Evolutionary conservation across 441 rosid genomes (phyloP), one percentile per base, ranked within the genome.

Genomic region (Syzygium syzygioides): DNA sequence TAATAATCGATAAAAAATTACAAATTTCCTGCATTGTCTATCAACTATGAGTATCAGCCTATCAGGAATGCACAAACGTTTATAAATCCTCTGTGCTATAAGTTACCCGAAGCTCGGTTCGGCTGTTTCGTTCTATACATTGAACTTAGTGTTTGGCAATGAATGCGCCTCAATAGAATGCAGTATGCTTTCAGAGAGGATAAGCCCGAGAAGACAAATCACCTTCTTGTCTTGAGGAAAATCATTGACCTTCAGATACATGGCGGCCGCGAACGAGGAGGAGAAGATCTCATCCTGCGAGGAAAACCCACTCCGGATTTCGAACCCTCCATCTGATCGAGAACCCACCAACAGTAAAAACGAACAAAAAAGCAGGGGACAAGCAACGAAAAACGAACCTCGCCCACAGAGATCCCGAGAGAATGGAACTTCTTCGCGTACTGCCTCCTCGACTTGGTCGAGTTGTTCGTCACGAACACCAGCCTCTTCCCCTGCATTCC

Each of bases 251-350:
- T 96, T 97, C 92, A 98, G 93, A 92, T 94, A 97, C 98, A 95
- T 96, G 80, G 98, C 99, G 26, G 98, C 98, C 4, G 98, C 98
- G 87, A 96, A 98, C 20, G 99, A 97, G 6, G 99, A 98, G 12
- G 98, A 95, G 89, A 97, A 95, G 66, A 98, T 97, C 93, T 98
- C 99, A 91, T 98, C 98, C 99, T 98, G 89, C 80, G 62, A 56
- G 4, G 6, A n/a, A 86, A 56, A 71, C 10, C n/a, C 45, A 55
- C 0, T 25, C n/a, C 62, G 28, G 50, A 59, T 55, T 55, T 48
- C 86, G 48, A 7, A 19, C n/a, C 62, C 30, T 5, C 9, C 59
- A 86, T 14, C 25, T 25, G 52, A 57, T 45, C 52, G 66, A 30
- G 53, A 88, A 26, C 52, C 57, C 32, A 87, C 52, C 57, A 45